Conservation (phyloP, 768 basidiomycete species). For the Nidula microcarpa region DNA sequence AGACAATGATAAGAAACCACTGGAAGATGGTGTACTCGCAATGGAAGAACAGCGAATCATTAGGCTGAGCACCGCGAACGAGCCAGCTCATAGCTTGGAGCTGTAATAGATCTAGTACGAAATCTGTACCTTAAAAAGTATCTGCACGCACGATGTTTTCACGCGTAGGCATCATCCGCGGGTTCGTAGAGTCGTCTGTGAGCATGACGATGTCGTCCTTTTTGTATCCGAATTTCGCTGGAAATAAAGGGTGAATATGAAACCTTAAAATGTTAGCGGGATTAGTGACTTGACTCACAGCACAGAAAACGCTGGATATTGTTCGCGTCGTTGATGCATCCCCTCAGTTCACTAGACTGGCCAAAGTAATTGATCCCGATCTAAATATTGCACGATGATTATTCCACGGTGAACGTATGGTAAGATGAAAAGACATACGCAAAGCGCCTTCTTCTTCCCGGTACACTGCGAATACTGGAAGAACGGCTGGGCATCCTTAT, state of each 20-base stretch:
- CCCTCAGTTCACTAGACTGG: slow-evolving; percentile 60
- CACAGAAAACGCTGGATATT: slow-evolving; percentile 80
- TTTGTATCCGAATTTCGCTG: slow-evolving; percentile 63
- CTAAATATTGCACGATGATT: slow-evolving; percentile 29
- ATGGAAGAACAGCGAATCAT: slow-evolving; percentile 90
- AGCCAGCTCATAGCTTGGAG: slow-evolving; percentile 89
- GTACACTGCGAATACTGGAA: slow-evolving; percentile 91
- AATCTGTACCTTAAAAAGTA: neutral
- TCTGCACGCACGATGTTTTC: slow-evolving; percentile 68
- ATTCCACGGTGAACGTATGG: neutral
- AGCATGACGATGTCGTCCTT: slow-evolving; percentile 82
- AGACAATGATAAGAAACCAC: neutral
- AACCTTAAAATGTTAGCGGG: too few relatives aligned
- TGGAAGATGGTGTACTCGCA: slow-evolving; percentile 39
- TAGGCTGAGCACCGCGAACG: slow-evolving; percentile 71
- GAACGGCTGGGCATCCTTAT: slow-evolving; percentile 51
- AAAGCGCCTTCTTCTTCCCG: slow-evolving; percentile 84
- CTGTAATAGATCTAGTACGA: slow-evolving; percentile 23
- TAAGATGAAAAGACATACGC: slow-evolving; percentile 43
- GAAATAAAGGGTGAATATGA: too few relatives aligned
- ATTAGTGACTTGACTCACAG: slow-evolving; percentile 35
- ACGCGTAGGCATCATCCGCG: slow-evolving; percentile 66
- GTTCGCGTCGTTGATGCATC: slow-evolving; percentile 90
- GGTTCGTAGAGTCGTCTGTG: slow-evolving; percentile 68
- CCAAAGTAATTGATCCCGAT: slow-evolving; percentile 89